Conservation (phyloP, 2,329 filamentous ascomycete species). For the Alternaria tenuissima region DNA sequence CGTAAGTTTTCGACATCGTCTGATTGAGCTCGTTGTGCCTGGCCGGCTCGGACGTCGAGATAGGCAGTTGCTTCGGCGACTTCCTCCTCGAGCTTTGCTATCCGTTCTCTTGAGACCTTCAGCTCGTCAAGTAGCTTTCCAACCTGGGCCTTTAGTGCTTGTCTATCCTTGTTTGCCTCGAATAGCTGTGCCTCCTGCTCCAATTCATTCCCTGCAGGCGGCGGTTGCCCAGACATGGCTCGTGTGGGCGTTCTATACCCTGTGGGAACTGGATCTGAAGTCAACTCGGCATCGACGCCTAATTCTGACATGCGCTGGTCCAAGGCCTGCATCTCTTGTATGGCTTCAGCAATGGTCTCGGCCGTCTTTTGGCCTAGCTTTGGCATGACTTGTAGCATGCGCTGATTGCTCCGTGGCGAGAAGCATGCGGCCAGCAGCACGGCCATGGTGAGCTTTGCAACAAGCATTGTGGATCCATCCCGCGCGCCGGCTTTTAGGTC, state of each 20-base stretch:
- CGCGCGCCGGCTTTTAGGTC: slow-evolving; percentile 60
- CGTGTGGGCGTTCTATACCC: slow-evolving; percentile 46
- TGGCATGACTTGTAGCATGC: slow-evolving; percentile 55
- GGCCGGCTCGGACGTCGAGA: slow-evolving; percentile 52
- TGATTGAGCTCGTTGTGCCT: slow-evolving; percentile 48
- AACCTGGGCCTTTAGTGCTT: slow-evolving; percentile 54
- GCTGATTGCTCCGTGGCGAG: slow-evolving; percentile 57
- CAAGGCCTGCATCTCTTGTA: slow-evolving; percentile 51
- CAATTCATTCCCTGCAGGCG: slow-evolving; percentile 50
- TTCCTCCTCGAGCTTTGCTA: slow-evolving; percentile 57
- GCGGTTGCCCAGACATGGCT: slow-evolving; percentile 37
- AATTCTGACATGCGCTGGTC: slow-evolving; percentile 48
- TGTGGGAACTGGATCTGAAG: slow-evolving; percentile 42
- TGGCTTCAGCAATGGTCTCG: slow-evolving; percentile 51
- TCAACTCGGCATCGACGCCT: slow-evolving; percentile 47
- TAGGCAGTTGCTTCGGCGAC: slow-evolving; percentile 58
- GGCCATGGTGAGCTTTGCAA: slow-evolving; percentile 56
- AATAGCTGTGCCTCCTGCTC: slow-evolving; percentile 61
- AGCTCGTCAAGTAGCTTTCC: slow-evolving; percentile 53
- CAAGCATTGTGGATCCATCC: slow-evolving; percentile 54
- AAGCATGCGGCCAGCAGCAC: slow-evolving; percentile 59
- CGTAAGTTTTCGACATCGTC: slow-evolving; percentile 56
- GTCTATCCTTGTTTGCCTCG: slow-evolving; percentile 57
- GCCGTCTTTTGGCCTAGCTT: slow-evolving; percentile 49
- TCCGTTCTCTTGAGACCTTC: slow-evolving; percentile 51